Evolutionary conservation across 148 eudicot genomes (phyloP), one percentile per base, ranked within the genome.

Genomic region (Limonium bicolor): DNA sequence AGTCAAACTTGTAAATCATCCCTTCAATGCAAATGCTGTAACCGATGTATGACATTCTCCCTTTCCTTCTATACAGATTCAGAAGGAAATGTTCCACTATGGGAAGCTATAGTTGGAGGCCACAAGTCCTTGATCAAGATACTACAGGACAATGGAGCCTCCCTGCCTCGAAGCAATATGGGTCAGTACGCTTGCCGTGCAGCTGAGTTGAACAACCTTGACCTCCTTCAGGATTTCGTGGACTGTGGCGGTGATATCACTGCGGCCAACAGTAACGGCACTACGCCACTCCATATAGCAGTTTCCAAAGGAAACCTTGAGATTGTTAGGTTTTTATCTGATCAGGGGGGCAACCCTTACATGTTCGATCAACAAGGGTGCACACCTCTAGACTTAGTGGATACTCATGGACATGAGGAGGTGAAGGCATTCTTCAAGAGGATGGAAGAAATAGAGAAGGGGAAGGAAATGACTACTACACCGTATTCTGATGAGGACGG

Each of bases 41-140:
- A n/a, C 12, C 15, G 2, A 2, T 20, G 5, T 35, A 1, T 2
- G 28, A 27, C 24, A 6, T 17, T 17, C 20, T 34, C 12, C 38
- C 15, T 27, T 41, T 20, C 32, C 9, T 16, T 50, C 25, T 16
- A 21, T 60, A 56, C 74, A 86, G 96, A 86, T 65, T 52, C 63
- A 8, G 88, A 86, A 51, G 96, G 96, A 11, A 70, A 51, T 45
- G 77, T 82, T 43, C 94, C 94, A 19, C 57, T 86, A 8, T 86
- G 94, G 96, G 96, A 86, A 19, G 94, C 96, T 20, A 62, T 86
- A 27, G 11, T 71, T 35, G 67, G 58, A 11, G 54, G 15, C 19
- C 80, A 82, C 27, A 72, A 76, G 13, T 19, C 69, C 4, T 29
- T 73, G 24, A 47, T 67, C 27, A 69, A 69, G 58, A 53, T 73